phyloP scores from a whole-genome alignment of 495 filamentous ascomycete genomes.

The Tuber umbilicatum region DNA sequence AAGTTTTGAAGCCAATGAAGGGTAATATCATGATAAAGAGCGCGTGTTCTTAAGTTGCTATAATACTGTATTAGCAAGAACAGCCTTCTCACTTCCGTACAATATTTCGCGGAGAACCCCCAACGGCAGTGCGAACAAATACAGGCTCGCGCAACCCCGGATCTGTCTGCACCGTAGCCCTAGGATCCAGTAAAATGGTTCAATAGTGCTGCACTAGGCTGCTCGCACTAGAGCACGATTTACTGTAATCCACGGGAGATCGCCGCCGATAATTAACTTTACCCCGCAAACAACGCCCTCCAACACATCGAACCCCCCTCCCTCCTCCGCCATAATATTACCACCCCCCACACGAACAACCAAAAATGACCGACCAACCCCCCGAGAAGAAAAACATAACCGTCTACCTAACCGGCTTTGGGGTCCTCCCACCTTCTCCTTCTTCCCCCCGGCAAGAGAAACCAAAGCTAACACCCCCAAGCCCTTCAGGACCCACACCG shows the following conservation, averaged over 20 bases:
- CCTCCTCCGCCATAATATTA: not conserved
- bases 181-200: not conserved
- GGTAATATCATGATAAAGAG: not conserved
- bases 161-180: not conserved
- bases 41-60: too few relatives aligned
- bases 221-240: not conserved
- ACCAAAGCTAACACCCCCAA: slow-evolving; percentile 12
- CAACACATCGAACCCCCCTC: too few relatives aligned
- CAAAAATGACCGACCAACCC: not conserved
- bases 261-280: not conserved
- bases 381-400: slow-evolving; percentile 19
- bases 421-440: slow-evolving; percentile 14
- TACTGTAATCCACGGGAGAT: not conserved
- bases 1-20: not conserved
- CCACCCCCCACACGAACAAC: not conserved
- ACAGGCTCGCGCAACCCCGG: not conserved
- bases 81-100: too few relatives aligned
- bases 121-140: not conserved
- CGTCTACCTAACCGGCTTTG: slow-evolving; percentile 34
- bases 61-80: too few relatives aligned
- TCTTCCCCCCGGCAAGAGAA: not conserved
- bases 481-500: slow-evolving; percentile 24
- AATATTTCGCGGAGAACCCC: not conserved
- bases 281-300: not conserved
- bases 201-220: not conserved